Percentiles rank a stretch among this genome's conserved stretches.
Conservation (phyloP, 352 stramenopile species). For the Phytophthora cactorum region DNA sequence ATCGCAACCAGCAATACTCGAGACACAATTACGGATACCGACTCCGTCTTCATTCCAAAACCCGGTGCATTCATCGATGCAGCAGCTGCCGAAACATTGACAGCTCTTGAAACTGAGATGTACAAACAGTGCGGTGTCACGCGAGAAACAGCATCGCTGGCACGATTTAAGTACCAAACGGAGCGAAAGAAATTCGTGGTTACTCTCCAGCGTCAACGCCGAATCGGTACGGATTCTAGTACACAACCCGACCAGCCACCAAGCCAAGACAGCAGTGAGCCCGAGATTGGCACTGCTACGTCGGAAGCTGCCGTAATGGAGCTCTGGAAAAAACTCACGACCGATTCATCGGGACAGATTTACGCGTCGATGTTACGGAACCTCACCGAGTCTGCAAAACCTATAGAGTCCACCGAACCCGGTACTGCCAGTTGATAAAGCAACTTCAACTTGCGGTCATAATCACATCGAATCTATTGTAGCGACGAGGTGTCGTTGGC, state of each 20-base stretch:
- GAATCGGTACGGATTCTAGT: background rate
- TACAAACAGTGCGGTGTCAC: constrained; percentile 40
- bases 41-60: background rate
- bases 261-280: constrained; percentile 12
- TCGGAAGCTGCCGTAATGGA: constrained; percentile 14
- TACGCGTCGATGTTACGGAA: constrained; percentile 27
- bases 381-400: background rate
- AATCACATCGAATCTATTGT: constrained; percentile 4
- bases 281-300: background rate
- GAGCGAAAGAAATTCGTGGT: constrained; percentile 36
- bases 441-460: constrained; percentile 29
- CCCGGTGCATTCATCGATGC: constrained; percentile 19
- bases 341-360: constrained; percentile 32
- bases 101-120: constrained; percentile 29
- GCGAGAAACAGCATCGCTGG: constrained; percentile 24
- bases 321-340: constrained; percentile 32
- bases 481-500: background rate
- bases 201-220: constrained; percentile 19
- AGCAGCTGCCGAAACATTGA: constrained; percentile 25
- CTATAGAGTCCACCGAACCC: constrained; percentile 7
- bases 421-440: background rate
- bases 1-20: background rate
- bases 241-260: background rate
- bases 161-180: constrained; percentile 37
- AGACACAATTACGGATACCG: background rate